Evolutionary conservation across 495 filamentous ascomycete species (phyloP), one percentile per base, ranked within the genome.

Genomic region (Daldinia caldariorum): DNA sequence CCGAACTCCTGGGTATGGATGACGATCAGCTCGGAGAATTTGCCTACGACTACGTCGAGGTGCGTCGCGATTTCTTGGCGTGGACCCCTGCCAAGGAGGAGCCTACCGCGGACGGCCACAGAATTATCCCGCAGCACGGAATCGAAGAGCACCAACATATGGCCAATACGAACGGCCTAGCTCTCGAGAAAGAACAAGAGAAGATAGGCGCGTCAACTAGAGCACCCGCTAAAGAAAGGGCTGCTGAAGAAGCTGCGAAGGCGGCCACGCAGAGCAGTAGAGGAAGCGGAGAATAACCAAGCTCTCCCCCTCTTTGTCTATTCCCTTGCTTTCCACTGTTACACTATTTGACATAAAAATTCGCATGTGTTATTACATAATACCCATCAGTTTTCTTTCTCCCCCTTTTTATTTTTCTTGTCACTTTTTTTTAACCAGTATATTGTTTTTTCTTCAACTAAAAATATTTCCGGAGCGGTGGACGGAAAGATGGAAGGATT

Each of bases 11-110:
- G 57, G 95, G 95, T 62, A 97, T 98, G 94, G 95, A 99, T 73
- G 96, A 98, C 78, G 95, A 99, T 82, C 95, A 99, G 77, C 90
- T 97, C 37, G 95, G 95, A 76, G 95, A 99, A 80, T 99, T 99
- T 76, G 96, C 95, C 6, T 99, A 99, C 83, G 95, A 99, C 80
- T 99, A 99, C 79, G 95, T 99, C 72, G 95, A 99, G 84, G 95
- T 99, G 66, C 90, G 95, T 63, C 89, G 95, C 66, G 95, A 99
- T 78, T 99, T 97, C 83, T 88, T 97, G 14, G 95, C 95, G 50
- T 99, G 95, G 95, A 97, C 93, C 4, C 94, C 95, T 0, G 91
- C 92, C 62, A 92, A 92, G 78, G 89, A 91, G 37, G 89, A 90
- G 69, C 82, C 80, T 35, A 85, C 85, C 53, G 86, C 89, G 45